A percentile compares a stretch with the other conserved stretches of the same genome.
phyloP scores from a whole-genome alignment of 768 basidiomycete genomes.

The Suillus clintonianus region DNA sequence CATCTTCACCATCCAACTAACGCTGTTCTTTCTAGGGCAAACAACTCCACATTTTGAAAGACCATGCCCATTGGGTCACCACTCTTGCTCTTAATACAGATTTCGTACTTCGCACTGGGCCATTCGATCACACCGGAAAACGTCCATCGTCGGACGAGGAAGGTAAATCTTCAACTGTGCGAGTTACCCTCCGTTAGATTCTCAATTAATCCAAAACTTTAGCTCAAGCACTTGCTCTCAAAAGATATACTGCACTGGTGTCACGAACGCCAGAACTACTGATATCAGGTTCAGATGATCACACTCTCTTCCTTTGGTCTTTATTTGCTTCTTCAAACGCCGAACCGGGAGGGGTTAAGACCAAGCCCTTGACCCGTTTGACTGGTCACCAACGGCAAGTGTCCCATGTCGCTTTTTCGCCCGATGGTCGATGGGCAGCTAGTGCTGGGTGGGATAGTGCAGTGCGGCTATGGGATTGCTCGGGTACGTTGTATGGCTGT shows the following conservation, averaged over 20 bases:
- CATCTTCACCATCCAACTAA: conserved; percentile 3
- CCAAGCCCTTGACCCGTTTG: conserved; percentile 74
- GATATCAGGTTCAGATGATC: conserved; percentile 97
- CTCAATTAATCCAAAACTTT: neutral
- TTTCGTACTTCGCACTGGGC: conserved; percentile 91
- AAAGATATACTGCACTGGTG: conserved; percentile 74
- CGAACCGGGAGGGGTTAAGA: conserved; percentile 42
- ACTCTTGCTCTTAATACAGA: conserved; percentile 95
- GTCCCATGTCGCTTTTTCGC: conserved; percentile 91
- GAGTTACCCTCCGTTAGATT: neutral
- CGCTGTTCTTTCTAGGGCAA: conserved; percentile 59
- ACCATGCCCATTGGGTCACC: conserved; percentile 99
- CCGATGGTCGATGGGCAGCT: conserved; percentile 91
- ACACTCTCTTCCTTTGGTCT: conserved; percentile 97
- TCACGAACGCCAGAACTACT: conserved; percentile 71
- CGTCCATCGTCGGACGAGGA: conserved; percentile 79
- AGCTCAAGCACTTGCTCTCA: conserved; percentile 78
- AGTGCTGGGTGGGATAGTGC: conserved; percentile 90
- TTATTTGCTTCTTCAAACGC: conserved; percentile 55
- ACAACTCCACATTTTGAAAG: conserved; percentile 81
- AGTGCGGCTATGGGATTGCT: conserved; percentile 88
- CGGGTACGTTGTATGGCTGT: conserved; percentile 46
- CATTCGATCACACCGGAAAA: conserved; percentile 88
- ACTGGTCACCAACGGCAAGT: conserved; percentile 96
- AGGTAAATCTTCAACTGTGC: conserved; percentile 47